Conservation (phyloP, 495 filamentous ascomycete species). For the Penicillium goetzii region DNA sequence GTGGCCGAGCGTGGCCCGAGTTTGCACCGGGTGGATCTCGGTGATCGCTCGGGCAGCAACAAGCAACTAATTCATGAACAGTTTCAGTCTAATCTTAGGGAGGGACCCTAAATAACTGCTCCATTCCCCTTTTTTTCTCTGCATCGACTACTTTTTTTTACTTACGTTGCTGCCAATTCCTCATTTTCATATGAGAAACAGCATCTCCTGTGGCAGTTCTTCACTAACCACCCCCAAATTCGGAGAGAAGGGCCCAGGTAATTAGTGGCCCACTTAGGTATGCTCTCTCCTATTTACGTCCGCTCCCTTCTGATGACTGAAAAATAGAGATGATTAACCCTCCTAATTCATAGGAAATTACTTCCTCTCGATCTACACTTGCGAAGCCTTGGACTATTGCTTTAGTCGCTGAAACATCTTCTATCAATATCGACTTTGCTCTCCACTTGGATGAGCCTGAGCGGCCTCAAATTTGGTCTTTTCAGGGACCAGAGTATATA, state of each 20-base stretch:
- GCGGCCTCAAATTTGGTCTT: slow-evolving; percentile 4
- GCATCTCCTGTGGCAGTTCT: not conserved
- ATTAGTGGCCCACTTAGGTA: not conserved
- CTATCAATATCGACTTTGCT: not conserved
- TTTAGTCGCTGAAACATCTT: not conserved
- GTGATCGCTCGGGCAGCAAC: slow-evolving; percentile 4
- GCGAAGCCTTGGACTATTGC: not conserved
- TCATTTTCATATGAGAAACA: not conserved
- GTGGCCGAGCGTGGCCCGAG: slow-evolving; percentile 12
- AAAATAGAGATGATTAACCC: slow-evolving; percentile 2
- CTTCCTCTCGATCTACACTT: not conserved
- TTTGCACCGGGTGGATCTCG: slow-evolving; percentile 14
- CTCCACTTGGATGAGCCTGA: slow-evolving; percentile 1
- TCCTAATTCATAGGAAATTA: not conserved
- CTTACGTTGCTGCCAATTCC: not conserved
- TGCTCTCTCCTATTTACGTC: not conserved
- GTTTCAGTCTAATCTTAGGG: not conserved
- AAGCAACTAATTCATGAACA: not conserved
- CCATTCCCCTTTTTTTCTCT: not conserved
- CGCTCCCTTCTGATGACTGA: not conserved
- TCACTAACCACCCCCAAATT: not conserved
- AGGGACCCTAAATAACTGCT: not conserved
- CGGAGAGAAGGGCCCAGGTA: not conserved
- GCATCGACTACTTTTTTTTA: not conserved
- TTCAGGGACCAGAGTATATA: not conserved